These are phyloP conservation scores for Gelatoporia subvermispora DNA, from an alignment of 768 basidiomycete genomes.

Conservation along the genomic window DNA sequence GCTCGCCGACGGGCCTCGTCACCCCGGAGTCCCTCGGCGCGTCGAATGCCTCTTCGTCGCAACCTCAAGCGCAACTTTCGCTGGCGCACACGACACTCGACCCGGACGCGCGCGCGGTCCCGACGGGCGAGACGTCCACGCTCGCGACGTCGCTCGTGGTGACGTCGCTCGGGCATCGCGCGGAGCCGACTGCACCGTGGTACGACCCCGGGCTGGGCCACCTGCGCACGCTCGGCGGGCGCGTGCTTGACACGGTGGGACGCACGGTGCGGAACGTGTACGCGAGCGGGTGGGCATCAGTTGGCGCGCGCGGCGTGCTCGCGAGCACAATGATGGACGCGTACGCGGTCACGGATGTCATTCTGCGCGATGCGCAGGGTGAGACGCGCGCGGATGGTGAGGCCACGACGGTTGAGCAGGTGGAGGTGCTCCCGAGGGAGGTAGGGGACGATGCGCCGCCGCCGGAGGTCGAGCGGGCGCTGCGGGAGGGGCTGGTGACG, in stretches of 20 bases:
- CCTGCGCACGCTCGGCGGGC: conserved; percentile 47
- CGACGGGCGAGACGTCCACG: conserved; percentile 49
- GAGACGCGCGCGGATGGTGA: conserved; percentile 6
- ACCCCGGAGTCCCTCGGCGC: conserved; percentile 10
- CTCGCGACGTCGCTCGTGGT: conserved; percentile 73
- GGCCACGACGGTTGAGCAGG: conserved; percentile 7
- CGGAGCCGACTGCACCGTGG: conserved; percentile 55
- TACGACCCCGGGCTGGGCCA: conserved; percentile 54
- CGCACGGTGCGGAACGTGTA: conserved; percentile 60
- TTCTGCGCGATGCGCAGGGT: conserved; percentile 53
- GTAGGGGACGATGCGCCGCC: conserved; percentile 41
- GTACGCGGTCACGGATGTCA: conserved; percentile 68
- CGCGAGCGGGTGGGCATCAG: conserved; percentile 90
- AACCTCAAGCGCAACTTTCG: conserved; percentile 33
- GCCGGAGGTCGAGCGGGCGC: conserved; percentile 38
- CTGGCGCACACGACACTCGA: conserved; percentile 62
- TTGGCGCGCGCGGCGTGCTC: conserved; percentile 87
- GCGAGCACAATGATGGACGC: conserved; percentile 93
- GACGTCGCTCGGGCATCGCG: conserved; percentile 83
- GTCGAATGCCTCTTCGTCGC: conserved; percentile 13
- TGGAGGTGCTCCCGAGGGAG: conserved; percentile 29
- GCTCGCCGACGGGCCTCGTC: conserved; percentile 53
- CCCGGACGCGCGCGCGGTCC: conserved; percentile 41
- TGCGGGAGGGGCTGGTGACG: conserved; percentile 42
- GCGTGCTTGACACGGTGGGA: conserved; percentile 38